These are phyloP conservation scores for Deinandra increscens DNA, from an alignment of 129 eudicot species.

Conservation along the genomic window DNA sequence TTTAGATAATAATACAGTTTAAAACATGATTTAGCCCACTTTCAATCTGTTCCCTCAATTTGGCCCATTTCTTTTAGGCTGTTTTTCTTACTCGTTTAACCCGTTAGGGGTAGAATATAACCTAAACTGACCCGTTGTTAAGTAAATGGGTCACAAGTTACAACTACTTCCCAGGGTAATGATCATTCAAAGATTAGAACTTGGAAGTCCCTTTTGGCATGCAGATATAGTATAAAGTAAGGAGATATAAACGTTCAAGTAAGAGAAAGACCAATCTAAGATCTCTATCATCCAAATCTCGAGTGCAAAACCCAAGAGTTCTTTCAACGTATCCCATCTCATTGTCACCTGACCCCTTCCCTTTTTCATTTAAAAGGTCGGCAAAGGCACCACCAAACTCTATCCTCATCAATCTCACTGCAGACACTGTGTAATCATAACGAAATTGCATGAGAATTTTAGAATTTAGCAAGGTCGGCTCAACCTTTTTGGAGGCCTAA, in stretches of 20 bases:
- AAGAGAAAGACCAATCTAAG: conserved; percentile 64
- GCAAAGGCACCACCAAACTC: conserved; percentile 98
- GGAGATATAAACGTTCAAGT: conserved; percentile 6
- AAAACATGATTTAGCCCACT: background rate
- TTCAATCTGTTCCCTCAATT: background rate
- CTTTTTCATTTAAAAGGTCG: conserved; percentile 85
- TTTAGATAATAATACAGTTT: background rate
- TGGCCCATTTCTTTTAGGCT: background rate
- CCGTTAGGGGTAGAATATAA: background rate
- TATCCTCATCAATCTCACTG: conserved; percentile 94
- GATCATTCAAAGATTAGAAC: background rate
- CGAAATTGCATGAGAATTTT: conserved; percentile 12
- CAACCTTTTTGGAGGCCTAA: no score
- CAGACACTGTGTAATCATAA: conserved; percentile 55
- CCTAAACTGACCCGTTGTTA: background rate
- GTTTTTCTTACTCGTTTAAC: background rate
- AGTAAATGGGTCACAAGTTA: background rate
- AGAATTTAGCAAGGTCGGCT: background rate
- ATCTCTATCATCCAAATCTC: conserved; percentile 83
- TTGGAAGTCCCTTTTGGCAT: background rate
- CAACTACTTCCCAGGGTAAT: background rate
- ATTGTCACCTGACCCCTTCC: conserved; percentile 86
- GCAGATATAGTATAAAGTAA: background rate
- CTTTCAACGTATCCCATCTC: conserved; percentile 98
- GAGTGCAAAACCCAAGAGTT: conserved; percentile 89